phyloP scores from a whole-genome alignment of 495 filamentous ascomycete genomes.

The Aspergillus ostianus region DNA sequence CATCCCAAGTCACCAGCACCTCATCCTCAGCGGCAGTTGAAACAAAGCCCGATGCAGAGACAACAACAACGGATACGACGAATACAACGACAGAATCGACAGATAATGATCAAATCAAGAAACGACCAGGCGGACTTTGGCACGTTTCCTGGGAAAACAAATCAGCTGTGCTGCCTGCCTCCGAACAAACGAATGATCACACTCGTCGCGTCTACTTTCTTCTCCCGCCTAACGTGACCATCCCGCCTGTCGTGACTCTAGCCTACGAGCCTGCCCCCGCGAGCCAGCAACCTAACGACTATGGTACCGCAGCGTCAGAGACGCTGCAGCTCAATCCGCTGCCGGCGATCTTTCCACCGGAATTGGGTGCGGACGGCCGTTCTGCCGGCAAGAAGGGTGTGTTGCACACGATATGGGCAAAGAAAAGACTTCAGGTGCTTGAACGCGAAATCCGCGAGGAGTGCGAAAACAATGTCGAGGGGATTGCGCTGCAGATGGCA shows the following conservation, averaged over 20 bases:
- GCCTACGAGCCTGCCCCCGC: constrained; percentile 39
- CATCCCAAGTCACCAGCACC: constrained; percentile 20
- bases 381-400: constrained; percentile 74
- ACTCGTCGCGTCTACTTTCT: constrained; percentile 72
- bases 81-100: too few relatives aligned
- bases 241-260: constrained; percentile 69
- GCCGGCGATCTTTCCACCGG: constrained; percentile 76
- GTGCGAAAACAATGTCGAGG: constrained; percentile 65
- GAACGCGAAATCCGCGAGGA: constrained; percentile 68
- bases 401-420: constrained; percentile 79
- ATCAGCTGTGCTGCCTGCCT: constrained; percentile 59
- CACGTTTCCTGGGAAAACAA: constrained; percentile 77
- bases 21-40: not conserved
- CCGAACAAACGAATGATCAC: constrained; percentile 54
- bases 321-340: constrained; percentile 63
- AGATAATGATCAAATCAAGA: not conserved
- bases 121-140: constrained; percentile 47
- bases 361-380: constrained; percentile 60
- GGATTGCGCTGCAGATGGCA: constrained; percentile 77
- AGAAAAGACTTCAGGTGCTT: constrained; percentile 68
- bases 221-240: constrained; percentile 60
- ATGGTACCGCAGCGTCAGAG: constrained; percentile 16
- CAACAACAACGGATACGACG: not conserved
- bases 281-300: constrained; percentile 10
- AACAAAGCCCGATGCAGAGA: not conserved